Conservation (phyloP, 2,329 filamentous ascomycete species). For the Scleromitrula shiraiana region DNA sequence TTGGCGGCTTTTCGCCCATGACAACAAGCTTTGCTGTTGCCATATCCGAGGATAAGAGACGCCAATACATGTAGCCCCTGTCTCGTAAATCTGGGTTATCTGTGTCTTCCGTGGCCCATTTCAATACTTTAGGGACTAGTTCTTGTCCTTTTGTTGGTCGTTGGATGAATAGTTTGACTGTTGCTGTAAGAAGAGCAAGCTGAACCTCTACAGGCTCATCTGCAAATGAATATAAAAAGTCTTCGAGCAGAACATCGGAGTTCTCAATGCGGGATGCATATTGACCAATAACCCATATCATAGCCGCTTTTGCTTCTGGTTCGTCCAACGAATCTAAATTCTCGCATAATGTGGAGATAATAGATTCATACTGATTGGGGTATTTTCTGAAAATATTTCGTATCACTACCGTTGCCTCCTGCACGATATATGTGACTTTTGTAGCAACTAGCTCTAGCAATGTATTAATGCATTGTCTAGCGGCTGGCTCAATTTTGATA, state of each 20-base stretch:
- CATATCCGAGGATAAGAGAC: conserved; percentile 85
- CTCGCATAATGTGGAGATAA: conserved; percentile 91
- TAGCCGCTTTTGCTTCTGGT: conserved; percentile 93
- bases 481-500: conserved; percentile 96
- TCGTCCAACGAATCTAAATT: conserved; percentile 95
- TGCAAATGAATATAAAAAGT: conserved; percentile 87
- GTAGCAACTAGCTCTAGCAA: conserved; percentile 89
- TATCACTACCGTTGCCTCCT: conserved; percentile 97
- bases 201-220: conserved; percentile 96
- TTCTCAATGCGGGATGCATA: conserved; percentile 98
- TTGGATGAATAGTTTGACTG: conserved; percentile 96
- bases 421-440: conserved; percentile 98
- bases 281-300: conserved; percentile 99
- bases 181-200: conserved; percentile 86
- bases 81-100: conserved; percentile 96
- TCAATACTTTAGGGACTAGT: conserved; percentile 86
- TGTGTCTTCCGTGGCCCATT: conserved; percentile 99
- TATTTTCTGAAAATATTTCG: conserved; percentile 99
- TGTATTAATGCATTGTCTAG: conserved; percentile 83
- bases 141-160: conserved; percentile 90
- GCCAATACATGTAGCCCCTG: conserved; percentile 99
- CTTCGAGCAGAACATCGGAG: conserved; percentile 84
- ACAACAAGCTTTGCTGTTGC: conserved; percentile 78
- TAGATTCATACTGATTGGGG: conserved; percentile 96
- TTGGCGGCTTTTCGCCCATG: conserved; percentile 95